Base-by-base conservation (phyloP, 2,329 filamentous ascomycete species). In the Phyllosticta citriasiana region DNA sequence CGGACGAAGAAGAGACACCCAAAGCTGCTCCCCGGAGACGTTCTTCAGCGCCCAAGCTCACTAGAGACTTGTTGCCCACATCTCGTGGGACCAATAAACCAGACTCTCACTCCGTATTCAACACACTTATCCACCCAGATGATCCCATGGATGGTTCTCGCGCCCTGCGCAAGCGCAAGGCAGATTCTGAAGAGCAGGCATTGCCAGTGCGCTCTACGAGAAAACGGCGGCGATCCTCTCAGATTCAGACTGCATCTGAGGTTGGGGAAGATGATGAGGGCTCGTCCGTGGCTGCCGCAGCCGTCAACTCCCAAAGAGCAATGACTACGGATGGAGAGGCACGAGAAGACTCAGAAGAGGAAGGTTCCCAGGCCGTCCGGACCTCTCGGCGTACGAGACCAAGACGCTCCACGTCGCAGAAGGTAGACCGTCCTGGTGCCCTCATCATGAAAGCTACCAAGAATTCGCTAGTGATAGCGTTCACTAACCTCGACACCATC, bases 121-220 rank as follows among this genome's bases (percentile, higher is more conserved):
- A 88, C 66, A 85, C 86, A 61, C 77, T 88, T 10, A 85, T 88
- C 47, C 79, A 88, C 59, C 84, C 88, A 59, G 87, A 88, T 64
- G 88, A 91, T 68, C 81, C 87, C 7, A 80, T 88, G 77, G 88
- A 93, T 72, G 88, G 87, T 54, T 86, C 89, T 8, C 86, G 91
- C 59, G 83, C 88, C 33, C 77, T 96, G 63, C 83, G 92, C 63
- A 96, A 96, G 75, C 85, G 92, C 59, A 96, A 93, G 73, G 87
- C 89, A 19, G 91, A 89, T 1, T 88, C 88, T 2, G 79, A 82
- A 12, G 82, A 84, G 62, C 79, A 89, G 64, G 80, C 88, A 66
- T 77, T 78, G 16, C 74, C 77, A 16, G 66, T 68, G 52, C 69
- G 74, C 59, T 68, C 70, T 59, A 72, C 69, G 24, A 70, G 76